phyloP scores from a whole-genome alignment of 2,329 filamentous ascomycete genomes.

The Stagonosporopsis vannaccii region DNA sequence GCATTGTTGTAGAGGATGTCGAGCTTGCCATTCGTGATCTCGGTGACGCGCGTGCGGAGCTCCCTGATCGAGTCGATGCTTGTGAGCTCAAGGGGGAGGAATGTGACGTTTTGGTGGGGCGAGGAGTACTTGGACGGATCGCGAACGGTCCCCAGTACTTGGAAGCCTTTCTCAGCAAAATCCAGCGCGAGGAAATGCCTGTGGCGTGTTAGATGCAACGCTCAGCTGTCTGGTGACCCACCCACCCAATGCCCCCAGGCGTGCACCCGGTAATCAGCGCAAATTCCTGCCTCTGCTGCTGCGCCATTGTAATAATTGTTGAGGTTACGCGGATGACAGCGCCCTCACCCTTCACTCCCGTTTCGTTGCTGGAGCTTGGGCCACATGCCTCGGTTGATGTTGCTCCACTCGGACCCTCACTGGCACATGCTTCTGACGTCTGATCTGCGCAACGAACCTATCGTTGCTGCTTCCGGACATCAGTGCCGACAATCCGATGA shows the following conservation, averaged over 20 bases:
- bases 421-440: constrained; percentile 14
- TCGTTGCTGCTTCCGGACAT: constrained; percentile 5
- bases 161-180: constrained; percentile 60
- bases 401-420: constrained; percentile 6
- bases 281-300: constrained; percentile 31
- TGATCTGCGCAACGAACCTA: constrained; percentile 7
- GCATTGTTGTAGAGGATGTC: constrained; percentile 68
- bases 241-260: constrained; percentile 62
- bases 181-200: constrained; percentile 63
- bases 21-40: constrained; percentile 57
- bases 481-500: constrained; percentile 8
- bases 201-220: not conserved
- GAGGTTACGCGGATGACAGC: not conserved
- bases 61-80: constrained; percentile 56
- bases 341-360: not conserved
- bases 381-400: constrained; percentile 15
- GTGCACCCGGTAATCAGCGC: constrained; percentile 55
- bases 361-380: not conserved
- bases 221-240: not conserved
- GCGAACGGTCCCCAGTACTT: constrained; percentile 66
- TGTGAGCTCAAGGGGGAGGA: constrained; percentile 62
- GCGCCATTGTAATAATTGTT: constrained; percentile 19
- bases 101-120: constrained; percentile 60
- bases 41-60: constrained; percentile 57
- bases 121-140: constrained; percentile 58